A percentile compares a stretch with the other conserved stretches of the same genome.
These are phyloP conservation scores for Fusarium sp. DNA, from an alignment of 2,329 filamentous ascomycete genomes.

Conservation along the genomic window DNA sequence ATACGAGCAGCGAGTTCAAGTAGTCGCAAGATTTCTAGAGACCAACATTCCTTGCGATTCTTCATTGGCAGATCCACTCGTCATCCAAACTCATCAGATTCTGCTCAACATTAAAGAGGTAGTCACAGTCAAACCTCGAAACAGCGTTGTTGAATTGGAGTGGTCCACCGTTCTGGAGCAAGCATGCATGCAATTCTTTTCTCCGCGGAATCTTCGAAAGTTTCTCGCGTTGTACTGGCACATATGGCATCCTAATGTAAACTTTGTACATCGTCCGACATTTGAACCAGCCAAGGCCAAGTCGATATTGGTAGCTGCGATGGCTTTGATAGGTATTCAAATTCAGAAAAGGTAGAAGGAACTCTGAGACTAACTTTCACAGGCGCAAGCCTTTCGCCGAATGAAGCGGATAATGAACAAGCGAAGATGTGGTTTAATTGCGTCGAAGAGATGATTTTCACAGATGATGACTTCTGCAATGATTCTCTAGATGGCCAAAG, in stretches of 20 bases:
- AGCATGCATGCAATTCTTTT: neutral
- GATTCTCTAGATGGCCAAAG: neutral
- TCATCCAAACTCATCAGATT: conserved; percentile 1
- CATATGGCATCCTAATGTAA: conserved; percentile 8
- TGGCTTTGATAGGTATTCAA: conserved; percentile 5
- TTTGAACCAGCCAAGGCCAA: neutral
- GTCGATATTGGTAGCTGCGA: neutral
- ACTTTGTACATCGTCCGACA: neutral
- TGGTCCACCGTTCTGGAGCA: conserved; percentile 3
- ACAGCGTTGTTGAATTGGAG: neutral
- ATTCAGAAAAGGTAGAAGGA: too few relatives aligned
- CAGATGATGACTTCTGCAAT: neutral
- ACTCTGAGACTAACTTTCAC: accelerated
- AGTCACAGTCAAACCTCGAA: neutral
- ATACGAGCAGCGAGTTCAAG: neutral
- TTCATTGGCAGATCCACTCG: neutral
- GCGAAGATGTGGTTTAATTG: conserved; percentile 3
- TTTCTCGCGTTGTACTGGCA: conserved; percentile 1
- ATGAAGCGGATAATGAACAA: neutral
- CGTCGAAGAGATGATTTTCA: neutral
- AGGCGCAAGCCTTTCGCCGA: neutral
- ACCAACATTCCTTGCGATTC: accelerated
- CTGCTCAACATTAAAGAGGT: conserved; percentile 6
- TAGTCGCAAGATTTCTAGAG: neutral
- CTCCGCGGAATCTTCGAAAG: neutral